Evolutionary conservation across 768 basidiomycete genomes (phyloP).

Genomic region (Termitomyces sp.): DNA sequence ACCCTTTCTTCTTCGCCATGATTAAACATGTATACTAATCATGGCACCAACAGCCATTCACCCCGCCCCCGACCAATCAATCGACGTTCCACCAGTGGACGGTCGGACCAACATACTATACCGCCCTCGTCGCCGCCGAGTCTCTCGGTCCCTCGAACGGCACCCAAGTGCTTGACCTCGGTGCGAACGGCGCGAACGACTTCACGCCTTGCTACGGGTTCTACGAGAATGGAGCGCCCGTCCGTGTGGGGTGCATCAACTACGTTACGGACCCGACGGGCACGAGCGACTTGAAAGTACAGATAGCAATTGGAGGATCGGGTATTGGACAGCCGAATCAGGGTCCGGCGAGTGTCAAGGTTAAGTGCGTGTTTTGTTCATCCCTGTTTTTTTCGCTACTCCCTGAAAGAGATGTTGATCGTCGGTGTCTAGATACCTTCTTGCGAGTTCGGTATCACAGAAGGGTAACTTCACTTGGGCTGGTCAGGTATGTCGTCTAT

Average conservation of each 20-base stretch:
- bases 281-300: slow-evolving; percentile 44
- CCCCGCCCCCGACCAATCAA: slow-evolving; percentile 34
- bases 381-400: not conserved
- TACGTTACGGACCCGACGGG: slow-evolving; percentile 59
- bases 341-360: slow-evolving; percentile 39
- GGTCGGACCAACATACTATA: slow-evolving; percentile 68
- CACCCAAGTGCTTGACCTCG: slow-evolving; percentile 63
- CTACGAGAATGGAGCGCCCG: slow-evolving; percentile 62
- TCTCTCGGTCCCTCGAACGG: slow-evolving; percentile 54
- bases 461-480: slow-evolving; percentile 62
- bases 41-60: slow-evolving; percentile 1
- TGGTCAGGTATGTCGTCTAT: slow-evolving; percentile 35
- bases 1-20: slow-evolving; percentile 26
- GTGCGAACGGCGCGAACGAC: slow-evolving; percentile 31
- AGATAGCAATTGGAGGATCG: slow-evolving; percentile 38
- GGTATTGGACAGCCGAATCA: slow-evolving; percentile 4
- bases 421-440: slow-evolving; percentile 22
- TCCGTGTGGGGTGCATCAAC: slow-evolving; percentile 66
- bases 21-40: slow-evolving; percentile 23
- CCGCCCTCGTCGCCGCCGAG: slow-evolving; percentile 65
- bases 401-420: not conserved
- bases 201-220: slow-evolving; percentile 67
- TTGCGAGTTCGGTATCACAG: slow-evolving; percentile 40
- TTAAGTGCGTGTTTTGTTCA: slow-evolving; percentile 36
- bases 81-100: slow-evolving; percentile 63